Evolutionary conservation across 2,329 filamentous ascomycete species (phyloP), one percentile per base, ranked within the genome.

Genomic region (Neobulgaria alba): DNA sequence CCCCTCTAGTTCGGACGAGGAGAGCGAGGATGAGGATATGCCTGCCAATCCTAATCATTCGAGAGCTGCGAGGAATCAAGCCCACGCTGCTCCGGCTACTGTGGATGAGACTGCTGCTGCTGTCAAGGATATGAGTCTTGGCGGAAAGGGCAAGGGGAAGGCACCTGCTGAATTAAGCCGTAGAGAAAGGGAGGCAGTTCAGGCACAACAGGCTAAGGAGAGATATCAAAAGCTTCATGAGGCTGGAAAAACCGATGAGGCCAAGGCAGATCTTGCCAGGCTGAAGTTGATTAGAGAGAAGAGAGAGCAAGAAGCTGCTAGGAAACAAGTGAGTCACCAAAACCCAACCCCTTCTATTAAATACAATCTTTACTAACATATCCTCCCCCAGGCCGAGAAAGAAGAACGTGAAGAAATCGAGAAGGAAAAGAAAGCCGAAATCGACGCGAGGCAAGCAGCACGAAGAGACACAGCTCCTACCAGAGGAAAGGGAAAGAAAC

Each of bases 231-330:
- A 93, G 67, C 64, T 95, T 55, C 90, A 95, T 58, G 85, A 88
- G 42, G 84, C 88, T 59, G 90, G 90, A 57, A 96, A 96, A 78
- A 96, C 92, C 33, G 92, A 98, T 46, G 85, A 95, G 71, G 89
- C 90, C 35, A 83, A 86, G 61, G 82, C 85, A 4, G 92, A 98
- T 64, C 60, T 96, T 53, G 90, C 87, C 44, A 77, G 92, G 41
- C 67, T 98, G 57, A 79, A 71, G 62, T 61, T 90, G 45, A 87
- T 98, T 52, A 78, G 81, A 35, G 86, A 95, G 72, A 83, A 87
- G 67, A 77, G 92, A 49, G 89, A 85, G 57, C 81, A 82, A 15
- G 90, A 94, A 57, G 78, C 85, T 39, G 84, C 80, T 20, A 71
- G 87, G 55, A 89, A 90, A 71, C 77, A 85, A 68, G 90, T 77